Percentiles rank a stretch among this genome's conserved stretches.
These are phyloP conservation scores for Austropuccinia psidii DNA, from an alignment of 1,284 basidiomycete genomes.

Conservation along the genomic window DNA sequence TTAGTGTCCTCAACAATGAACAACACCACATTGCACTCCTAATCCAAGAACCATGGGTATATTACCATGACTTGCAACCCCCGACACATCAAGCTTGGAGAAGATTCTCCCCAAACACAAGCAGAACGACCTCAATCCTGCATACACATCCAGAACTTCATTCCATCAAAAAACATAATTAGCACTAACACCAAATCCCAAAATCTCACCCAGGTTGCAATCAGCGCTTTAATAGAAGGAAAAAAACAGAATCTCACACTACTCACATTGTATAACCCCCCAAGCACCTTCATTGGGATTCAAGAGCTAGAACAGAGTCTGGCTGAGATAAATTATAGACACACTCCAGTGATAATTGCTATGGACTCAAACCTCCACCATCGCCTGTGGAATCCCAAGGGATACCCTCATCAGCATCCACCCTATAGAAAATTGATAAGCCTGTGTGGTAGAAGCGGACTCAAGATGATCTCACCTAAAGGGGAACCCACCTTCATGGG, in stretches of 20 bases:
- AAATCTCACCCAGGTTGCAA: no score
- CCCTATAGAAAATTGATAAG: neutral
- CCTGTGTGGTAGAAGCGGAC: neutral
- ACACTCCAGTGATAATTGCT: neutral
- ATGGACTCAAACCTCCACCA: neutral
- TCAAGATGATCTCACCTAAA: neutral
- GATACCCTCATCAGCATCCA: neutral
- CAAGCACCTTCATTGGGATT: neutral
- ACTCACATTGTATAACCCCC: slow-evolving; percentile 1
- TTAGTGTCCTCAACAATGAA: neutral
- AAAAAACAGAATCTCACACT: neutral
- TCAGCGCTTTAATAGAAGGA: neutral
- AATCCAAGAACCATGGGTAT: slow-evolving; percentile 15
- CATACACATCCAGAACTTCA: neutral
- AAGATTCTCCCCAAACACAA: neutral
- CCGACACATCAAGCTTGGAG: neutral
- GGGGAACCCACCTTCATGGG: neutral
- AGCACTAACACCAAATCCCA: no score
- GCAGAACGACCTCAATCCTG: neutral
- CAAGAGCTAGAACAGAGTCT: neutral
- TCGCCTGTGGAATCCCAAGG: neutral
- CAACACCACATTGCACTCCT: neutral
- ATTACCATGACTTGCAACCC: neutral
- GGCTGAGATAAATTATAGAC: neutral
- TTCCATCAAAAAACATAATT: neutral